Conservation (phyloP, 106 monocot species). For the Allium sativum region DNA sequence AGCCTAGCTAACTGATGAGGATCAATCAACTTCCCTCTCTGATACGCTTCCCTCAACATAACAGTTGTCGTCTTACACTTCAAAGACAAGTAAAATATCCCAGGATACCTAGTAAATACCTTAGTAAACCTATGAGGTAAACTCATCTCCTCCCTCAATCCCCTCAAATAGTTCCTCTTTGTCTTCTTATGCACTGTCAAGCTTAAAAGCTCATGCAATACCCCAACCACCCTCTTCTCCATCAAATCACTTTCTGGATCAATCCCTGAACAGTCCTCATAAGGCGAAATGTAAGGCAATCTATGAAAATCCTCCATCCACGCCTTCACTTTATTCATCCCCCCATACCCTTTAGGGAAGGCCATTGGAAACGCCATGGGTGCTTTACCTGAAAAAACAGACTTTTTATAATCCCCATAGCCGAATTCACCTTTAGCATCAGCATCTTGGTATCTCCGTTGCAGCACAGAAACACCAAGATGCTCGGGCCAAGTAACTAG, state of each 20-base stretch:
- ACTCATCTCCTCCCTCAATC: conserved; percentile 63
- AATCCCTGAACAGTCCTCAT: conserved; percentile 63
- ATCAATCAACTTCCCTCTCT: conserved; percentile 75
- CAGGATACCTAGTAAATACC: conserved; percentile 87
- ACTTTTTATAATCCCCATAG: conserved; percentile 34
- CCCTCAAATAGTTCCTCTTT: conserved; percentile 70
- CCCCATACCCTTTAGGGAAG: conserved; percentile 62
- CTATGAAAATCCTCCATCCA: conserved; percentile 95
- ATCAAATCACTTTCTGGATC: conserved; percentile 74
- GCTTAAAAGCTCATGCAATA: conserved; percentile 82
- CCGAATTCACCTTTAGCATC: background rate
- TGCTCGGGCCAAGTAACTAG: conserved; percentile 27
- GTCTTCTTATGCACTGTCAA: conserved; percentile 85
- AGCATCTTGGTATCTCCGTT: conserved; percentile 24
- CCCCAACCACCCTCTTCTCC: conserved; percentile 84
- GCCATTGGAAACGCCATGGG: conserved; percentile 58
- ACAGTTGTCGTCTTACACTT: conserved; percentile 99
- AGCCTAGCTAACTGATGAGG: conserved; percentile 47
- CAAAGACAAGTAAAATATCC: conserved; percentile 85
- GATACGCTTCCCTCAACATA: conserved; percentile 73
- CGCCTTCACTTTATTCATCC: conserved; percentile 62
- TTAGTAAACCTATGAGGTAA: conserved; percentile 77
- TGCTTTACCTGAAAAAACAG: conserved; percentile 9
- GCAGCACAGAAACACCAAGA: conserved; percentile 42
- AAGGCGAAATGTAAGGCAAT: conserved; percentile 89